Base-by-base conservation (phyloP, 805 yeast species). In the Diddensiella transvaalensis region DNA sequence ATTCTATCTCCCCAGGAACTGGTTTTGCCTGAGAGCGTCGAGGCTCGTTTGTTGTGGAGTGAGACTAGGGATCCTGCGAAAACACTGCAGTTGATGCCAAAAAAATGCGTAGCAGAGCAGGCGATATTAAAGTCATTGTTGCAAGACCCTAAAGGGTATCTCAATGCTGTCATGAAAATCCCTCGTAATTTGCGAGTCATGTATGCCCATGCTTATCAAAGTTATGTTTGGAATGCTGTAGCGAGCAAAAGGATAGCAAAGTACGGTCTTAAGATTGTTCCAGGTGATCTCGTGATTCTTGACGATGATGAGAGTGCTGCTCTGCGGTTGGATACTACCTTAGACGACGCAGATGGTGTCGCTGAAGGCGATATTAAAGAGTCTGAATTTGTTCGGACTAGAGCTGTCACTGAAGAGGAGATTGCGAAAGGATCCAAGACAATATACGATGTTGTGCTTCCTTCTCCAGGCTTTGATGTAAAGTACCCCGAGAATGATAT, bases 191-290 rank as follows among this genome's bases (percentile, higher is more conserved):
- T 93, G 63, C 76, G 96, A 64, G 79, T 90, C 50, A 91, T 93
- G 95, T 93, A 93, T 62, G 96, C 86, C 2, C 99, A 93, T 67
- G 96, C 99, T 2, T 95, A 95, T 65, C 99, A 93, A 69, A 87
- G 96, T 54, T 93, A 83, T 61, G 78, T 93, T 23, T 95, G 99
- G 99, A 95, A 95, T 62, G 64, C 75, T 45, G 95, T 83, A 30
- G 91, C 89, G 0, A 83, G 95, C 44, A 78, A 77, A 56, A 76
- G 99, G 61, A 72, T 88, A 38, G 79, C 78, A 58, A 62, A 82
- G 48, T 84, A 76, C 66, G 97, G 97, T 1, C 62, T 78, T 52
- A 64, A 74, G 22, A 78, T 85, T 30, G 84, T 85, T 49, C 84
- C 72, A 30, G 98, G 98, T 22, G 98, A 90, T 65, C 72, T 90